Base-by-base conservation (phyloP, 208 protist genomes). In the Wallacemonas sp. region DNA sequence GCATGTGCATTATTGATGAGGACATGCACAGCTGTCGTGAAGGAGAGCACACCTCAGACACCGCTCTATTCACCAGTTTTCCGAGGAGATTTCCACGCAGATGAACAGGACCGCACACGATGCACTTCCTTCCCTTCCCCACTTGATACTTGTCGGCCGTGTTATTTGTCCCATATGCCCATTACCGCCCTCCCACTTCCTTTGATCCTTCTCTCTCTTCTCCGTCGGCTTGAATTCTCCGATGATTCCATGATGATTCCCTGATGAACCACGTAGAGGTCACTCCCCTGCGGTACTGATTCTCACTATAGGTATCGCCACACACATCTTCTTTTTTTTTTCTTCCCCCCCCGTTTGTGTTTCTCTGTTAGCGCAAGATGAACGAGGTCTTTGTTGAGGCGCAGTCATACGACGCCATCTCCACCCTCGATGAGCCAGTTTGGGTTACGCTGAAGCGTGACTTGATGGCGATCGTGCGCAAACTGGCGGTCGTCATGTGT, bases 361-460 rank as follows among this genome's bases (percentile, higher is more conserved):
- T 8, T 17, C 46, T 15, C 22, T 19, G 51, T 3, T 36, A 14
- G 53, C 17, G 2, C 24, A 63, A 27, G 8, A 75, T 72, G 69
- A 41, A 73, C 41, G 71, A 79, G 26, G 34, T 68, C 12, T 62
- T 73, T 66, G 54, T 84, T 21, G 67, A 76, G 28, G 67, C 77
- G n/a, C 38, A 59, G 28, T 59, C 75, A 39, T 64, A 75, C 14
- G 76, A 77, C 19, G 54, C 66, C 41, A 79, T 86, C 63, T 88
- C 80, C 12, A 92, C 82, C 30, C 62, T 89, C 19, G 82, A 89
- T 63, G 82, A 92, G 65, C 82, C 86, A 19, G 74, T 90, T 61
- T 47, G 68, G 24, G 58, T 79, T 15, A 94, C 84, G 15, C 68
- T 90, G 36, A 19, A 75, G 31, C 83, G 88, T 31, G 90, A 96